Percentiles rank a stretch among this genome's conserved stretches.
Conservation (phyloP, 2,329 filamentous ascomycete genomes). For the Corinectria fuckeliana region DNA sequence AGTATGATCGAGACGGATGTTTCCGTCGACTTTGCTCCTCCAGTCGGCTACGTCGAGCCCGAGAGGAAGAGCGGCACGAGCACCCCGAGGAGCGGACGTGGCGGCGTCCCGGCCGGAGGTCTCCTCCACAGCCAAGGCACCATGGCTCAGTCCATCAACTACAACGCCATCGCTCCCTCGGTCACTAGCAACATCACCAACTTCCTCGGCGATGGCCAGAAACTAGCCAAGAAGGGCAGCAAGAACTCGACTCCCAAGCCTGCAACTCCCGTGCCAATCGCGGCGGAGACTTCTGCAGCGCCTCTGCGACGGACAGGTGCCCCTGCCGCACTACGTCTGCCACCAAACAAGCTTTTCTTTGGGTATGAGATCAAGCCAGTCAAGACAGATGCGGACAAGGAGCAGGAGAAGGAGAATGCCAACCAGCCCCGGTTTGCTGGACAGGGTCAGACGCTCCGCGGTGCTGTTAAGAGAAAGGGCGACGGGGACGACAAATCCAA, state of each 20-base stretch:
- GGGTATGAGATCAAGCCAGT: slow-evolving; percentile 92
- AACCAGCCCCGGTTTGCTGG: slow-evolving; percentile 81
- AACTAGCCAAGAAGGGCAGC: slow-evolving; percentile 80
- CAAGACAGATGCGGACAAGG: slow-evolving; percentile 77
- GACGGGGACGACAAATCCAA: slow-evolving; percentile 57
- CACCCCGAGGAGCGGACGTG: slow-evolving; percentile 74
- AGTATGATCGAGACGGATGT: slow-evolving; percentile 97
- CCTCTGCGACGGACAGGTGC: slow-evolving; percentile 69
- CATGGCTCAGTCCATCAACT: slow-evolving; percentile 99
- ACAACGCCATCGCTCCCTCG: slow-evolving; percentile 84
- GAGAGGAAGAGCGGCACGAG: slow-evolving; percentile 80
- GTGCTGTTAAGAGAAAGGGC: slow-evolving; percentile 74
- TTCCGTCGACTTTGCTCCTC: slow-evolving; percentile 93
- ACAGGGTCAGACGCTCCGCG: slow-evolving; percentile 79
- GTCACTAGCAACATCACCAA: slow-evolving; percentile 75
- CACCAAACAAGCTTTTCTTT: slow-evolving; percentile 93
- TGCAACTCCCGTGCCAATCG: slow-evolving; percentile 67
- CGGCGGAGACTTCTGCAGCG: slow-evolving; percentile 36
- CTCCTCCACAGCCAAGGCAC: slow-evolving; percentile 83
- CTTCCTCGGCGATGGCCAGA: slow-evolving; percentile 81
- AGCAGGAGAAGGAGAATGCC: slow-evolving; percentile 68
- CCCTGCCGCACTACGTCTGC: slow-evolving; percentile 82
- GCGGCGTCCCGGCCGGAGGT: slow-evolving; percentile 73
- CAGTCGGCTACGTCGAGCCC: slow-evolving; percentile 92
- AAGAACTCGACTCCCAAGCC: slow-evolving; percentile 72